Evolutionary conservation across 2,329 filamentous ascomycete genomes (phyloP).

Genomic region (Emergomyces orientalis): DNA sequence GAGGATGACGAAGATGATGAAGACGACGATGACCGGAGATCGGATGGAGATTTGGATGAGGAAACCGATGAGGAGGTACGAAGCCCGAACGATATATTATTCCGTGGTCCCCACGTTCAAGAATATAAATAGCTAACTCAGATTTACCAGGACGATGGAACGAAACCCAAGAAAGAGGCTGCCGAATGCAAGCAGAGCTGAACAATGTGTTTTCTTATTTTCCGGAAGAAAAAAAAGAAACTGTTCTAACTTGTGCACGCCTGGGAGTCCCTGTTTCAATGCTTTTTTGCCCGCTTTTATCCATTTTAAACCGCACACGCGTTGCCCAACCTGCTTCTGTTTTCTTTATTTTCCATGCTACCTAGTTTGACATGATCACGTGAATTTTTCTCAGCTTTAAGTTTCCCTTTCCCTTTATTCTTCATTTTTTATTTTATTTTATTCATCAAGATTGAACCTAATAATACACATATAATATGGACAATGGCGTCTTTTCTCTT

Average conservation of each 20-base stretch:
- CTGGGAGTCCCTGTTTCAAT: background rate
- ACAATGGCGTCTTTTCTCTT: background rate
- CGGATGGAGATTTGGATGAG: constrained; percentile 51
- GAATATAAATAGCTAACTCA: constrained; percentile 9
- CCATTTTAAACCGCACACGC: background rate
- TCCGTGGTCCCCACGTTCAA: background rate
- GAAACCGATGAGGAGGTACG: constrained; percentile 48
- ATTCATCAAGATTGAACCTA: constrained; percentile 4
- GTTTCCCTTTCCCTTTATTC: background rate
- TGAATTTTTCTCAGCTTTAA: background rate
- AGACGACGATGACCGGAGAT: constrained; percentile 70
- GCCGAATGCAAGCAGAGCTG: constrained; percentile 96
- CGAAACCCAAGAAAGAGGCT: constrained; percentile 87
- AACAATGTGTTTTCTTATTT: constrained; percentile 21
- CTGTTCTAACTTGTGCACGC: background rate
- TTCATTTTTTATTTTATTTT: background rate
- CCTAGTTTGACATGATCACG: background rate
- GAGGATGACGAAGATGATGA: constrained; percentile 86
- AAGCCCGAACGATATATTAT: constrained; percentile 1
- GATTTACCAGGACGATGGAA: constrained; percentile 62
- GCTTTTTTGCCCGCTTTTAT: background rate
- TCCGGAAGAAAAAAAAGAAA: background rate
- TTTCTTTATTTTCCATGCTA: background rate
- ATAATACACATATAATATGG: constrained; percentile 5
- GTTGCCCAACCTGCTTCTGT: background rate